Conservation (phyloP, 768 basidiomycete genomes). For the Lepiota brunneoincarnata region DNA sequence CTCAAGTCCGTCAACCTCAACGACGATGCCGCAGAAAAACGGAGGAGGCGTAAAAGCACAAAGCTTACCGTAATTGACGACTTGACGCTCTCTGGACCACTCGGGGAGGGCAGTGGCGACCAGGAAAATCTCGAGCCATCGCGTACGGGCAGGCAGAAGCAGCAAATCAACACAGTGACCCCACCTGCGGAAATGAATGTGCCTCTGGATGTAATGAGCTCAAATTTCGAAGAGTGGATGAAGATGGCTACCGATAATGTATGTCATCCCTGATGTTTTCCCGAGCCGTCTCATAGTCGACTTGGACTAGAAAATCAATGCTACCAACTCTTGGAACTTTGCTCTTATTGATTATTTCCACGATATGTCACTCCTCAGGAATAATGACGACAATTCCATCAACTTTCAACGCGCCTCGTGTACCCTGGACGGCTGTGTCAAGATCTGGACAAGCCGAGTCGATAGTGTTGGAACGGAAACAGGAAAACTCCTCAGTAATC, state of each 20-base stretch:
- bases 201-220: conserved; percentile 81
- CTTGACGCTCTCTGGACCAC: conserved; percentile 51
- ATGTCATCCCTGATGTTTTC: conserved; percentile 25
- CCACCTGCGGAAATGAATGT: conserved; percentile 59
- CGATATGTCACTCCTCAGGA: conserved; percentile 93
- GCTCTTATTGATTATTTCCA: conserved; percentile 99
- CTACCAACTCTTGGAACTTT: conserved; percentile 95
- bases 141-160: conserved; percentile 54
- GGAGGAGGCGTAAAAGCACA: conserved; percentile 75
- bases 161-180: conserved; percentile 60
- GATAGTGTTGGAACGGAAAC: conserved; percentile 97
- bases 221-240: conserved; percentile 99
- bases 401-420: conserved; percentile 99
- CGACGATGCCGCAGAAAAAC: conserved; percentile 87
- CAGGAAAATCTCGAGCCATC: conserved; percentile 41
- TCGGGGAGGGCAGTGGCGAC: conserved; percentile 36
- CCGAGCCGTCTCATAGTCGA: conserved; percentile 13
- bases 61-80: conserved; percentile 59
- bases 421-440: conserved; percentile 97
- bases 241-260: conserved; percentile 99
- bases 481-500: conserved; percentile 89
- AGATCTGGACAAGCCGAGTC: conserved; percentile 98
- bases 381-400: conserved; percentile 92
- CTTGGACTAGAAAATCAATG: conserved; percentile 88
- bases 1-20: conserved; percentile 60